Conservation (phyloP, 2,329 filamentous ascomycete species). For the Aspergillus fructus region DNA sequence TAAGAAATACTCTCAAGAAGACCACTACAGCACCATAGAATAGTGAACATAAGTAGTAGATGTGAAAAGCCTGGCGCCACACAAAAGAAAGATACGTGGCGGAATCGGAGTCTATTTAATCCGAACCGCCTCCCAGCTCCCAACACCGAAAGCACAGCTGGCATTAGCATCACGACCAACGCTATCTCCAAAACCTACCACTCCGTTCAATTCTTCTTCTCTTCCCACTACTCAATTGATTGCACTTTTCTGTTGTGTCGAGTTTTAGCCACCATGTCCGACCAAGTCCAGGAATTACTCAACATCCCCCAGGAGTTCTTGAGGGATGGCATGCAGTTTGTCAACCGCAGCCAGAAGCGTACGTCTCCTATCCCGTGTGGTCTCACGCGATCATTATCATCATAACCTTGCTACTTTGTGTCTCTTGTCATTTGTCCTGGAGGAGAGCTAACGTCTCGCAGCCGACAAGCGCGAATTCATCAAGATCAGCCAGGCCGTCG, state of each 20-base stretch:
- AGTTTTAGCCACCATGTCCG: conserved; percentile 19
- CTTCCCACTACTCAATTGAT: not conserved
- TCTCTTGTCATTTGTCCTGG: not conserved
- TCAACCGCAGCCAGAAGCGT: conserved; percentile 26
- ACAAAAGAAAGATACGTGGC: not conserved
- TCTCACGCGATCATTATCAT: not conserved
- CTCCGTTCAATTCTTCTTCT: not conserved
- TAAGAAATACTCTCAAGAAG: too few species aligned
- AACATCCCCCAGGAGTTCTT: conserved; percentile 26
- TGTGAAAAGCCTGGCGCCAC: not conserved
- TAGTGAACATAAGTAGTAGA: not conserved
- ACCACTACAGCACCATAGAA: too few species aligned
- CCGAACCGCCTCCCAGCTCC: conserved; percentile 3
- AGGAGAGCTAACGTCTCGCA: conserved; percentile 22
- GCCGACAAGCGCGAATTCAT: conserved; percentile 61
- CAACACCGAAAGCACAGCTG: conserved; percentile 15
- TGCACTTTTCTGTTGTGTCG: not conserved
- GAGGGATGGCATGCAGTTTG: conserved; percentile 22
- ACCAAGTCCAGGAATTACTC: conserved; percentile 23
- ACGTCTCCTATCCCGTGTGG: not conserved
- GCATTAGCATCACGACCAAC: conserved; percentile 3
- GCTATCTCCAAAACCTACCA: not conserved
- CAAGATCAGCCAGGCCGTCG: conserved; percentile 61
- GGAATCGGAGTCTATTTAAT: not conserved
- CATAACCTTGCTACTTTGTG: too few species aligned